Evolutionary conservation across 495 filamentous ascomycete species (phyloP).

Genomic region (Penicillium pancosmium): DNA sequence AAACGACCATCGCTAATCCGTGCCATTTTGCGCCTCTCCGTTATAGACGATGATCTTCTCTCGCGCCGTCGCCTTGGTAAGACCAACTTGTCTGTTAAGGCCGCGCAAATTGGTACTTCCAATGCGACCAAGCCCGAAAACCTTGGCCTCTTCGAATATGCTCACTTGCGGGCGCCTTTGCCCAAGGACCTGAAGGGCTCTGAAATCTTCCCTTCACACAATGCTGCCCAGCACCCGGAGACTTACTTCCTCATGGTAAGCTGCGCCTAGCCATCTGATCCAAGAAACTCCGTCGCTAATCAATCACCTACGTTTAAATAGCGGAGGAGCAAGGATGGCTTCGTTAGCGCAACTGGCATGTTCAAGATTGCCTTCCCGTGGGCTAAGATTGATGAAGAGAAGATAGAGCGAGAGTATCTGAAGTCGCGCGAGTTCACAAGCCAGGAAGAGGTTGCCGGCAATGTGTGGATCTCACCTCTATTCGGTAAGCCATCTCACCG

Average conservation of each 20-base stretch:
- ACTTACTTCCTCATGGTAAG: slow-evolving; percentile 95
- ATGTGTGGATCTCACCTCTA: slow-evolving; percentile 89
- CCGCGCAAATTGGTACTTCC: slow-evolving; percentile 61
- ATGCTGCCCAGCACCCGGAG: slow-evolving; percentile 62
- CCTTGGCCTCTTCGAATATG: slow-evolving; percentile 89
- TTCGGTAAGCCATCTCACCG: slow-evolving; percentile 58
- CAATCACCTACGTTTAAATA: slow-evolving; percentile 28
- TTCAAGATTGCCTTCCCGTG: slow-evolving; percentile 99
- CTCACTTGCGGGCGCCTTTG: slow-evolving; percentile 87
- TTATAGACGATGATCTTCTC: slow-evolving; percentile 77
- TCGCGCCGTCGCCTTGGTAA: slow-evolving; percentile 85
- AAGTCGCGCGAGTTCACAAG: slow-evolving; percentile 77
- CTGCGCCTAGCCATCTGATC: not conserved
- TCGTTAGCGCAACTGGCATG: slow-evolving; percentile 95
- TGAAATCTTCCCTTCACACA: slow-evolving; percentile 81
- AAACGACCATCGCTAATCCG: slow-evolving; percentile 28
- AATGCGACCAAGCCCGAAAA: slow-evolving; percentile 71
- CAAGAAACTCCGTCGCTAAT: slow-evolving; percentile 6
- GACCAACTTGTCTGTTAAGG: slow-evolving; percentile 84
- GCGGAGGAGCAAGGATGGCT: slow-evolving; percentile 93
- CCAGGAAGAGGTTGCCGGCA: slow-evolving; percentile 90
- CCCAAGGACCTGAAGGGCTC: slow-evolving; percentile 83
- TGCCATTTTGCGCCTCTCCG: slow-evolving; percentile 12
- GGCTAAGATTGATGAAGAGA: slow-evolving; percentile 82
- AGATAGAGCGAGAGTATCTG: slow-evolving; percentile 81